These are phyloP conservation scores for Fusarium sp. DNA, from an alignment of 2,329 filamentous ascomycete genomes.

Conservation along the genomic window DNA sequence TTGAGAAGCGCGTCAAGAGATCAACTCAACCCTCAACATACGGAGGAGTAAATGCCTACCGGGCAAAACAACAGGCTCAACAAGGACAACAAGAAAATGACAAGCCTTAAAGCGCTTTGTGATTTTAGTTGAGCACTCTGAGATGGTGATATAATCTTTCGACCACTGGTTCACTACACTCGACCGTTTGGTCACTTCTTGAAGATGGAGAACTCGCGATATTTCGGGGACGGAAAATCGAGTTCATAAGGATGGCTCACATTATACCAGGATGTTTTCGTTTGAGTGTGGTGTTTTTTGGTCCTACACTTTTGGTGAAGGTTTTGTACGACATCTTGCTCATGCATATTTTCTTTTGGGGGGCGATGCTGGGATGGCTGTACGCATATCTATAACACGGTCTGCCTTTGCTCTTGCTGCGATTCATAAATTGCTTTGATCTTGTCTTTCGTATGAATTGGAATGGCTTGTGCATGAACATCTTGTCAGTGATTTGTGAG, in stretches of 20 bases:
- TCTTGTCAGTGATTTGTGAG: not conserved
- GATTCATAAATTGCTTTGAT: not conserved
- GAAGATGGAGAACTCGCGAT: not conserved
- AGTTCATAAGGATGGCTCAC: not conserved
- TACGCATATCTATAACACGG: not conserved
- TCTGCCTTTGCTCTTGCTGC: rapidly evolving
- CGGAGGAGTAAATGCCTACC: constrained; percentile 47
- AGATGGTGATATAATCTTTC: rapidly evolving
- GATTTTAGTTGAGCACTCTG: not conserved
- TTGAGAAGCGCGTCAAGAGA: constrained; percentile 20
- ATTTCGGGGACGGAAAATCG: not conserved
- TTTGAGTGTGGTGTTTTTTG: not conserved
- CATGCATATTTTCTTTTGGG: not conserved
- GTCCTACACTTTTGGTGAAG: too few species aligned
- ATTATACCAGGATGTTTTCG: too few species aligned
- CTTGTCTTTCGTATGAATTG: not conserved
- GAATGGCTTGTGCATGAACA: not conserved
- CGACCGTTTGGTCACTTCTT: not conserved
- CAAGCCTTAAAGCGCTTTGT: not conserved
- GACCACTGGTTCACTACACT: not conserved
- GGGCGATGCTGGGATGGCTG: not conserved
- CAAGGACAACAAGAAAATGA: not conserved
- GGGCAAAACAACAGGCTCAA: constrained; percentile 22
- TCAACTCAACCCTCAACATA: constrained; percentile 30
- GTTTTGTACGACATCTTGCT: not conserved